Conservation (phyloP, 139 green algal species). For the Picochlorum sp. region DNA sequence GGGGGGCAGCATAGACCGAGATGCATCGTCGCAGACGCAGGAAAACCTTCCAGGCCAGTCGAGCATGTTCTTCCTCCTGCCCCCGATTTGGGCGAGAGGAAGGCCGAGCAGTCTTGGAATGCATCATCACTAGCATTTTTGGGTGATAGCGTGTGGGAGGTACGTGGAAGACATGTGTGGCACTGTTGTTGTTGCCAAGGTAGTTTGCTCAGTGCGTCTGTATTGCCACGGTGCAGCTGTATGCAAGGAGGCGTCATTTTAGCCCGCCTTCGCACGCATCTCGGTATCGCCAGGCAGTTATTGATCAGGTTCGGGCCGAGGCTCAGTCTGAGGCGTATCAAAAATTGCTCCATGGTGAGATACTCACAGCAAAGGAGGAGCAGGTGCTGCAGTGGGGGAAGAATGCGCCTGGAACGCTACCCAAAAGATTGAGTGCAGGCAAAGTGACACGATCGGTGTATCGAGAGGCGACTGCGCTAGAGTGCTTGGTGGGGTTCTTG, state of each 20-base stretch:
- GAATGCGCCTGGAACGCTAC: conserved; percentile 40
- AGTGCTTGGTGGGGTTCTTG: conserved; percentile 39
- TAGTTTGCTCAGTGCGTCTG: not conserved
- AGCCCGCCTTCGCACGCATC: conserved; percentile 26
- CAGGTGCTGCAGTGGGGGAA: conserved; percentile 54
- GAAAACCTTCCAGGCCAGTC: not conserved
- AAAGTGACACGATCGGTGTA: conserved; percentile 29
- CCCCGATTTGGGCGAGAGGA: conserved; percentile 29
- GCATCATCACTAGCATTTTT: conserved; percentile 42
- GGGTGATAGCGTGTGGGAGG: conserved; percentile 51
- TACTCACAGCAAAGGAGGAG: conserved; percentile 33
- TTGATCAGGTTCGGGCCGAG: conserved; percentile 42
- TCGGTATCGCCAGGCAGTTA: conserved; percentile 36
- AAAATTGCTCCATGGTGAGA: conserved; percentile 20
- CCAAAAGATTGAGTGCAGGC: conserved; percentile 32
- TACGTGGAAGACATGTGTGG: not conserved
- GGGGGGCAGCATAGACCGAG: too few relatives aligned
- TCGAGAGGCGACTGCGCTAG: conserved; percentile 40
- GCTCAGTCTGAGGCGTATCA: conserved; percentile 32
- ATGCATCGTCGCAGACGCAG: too few relatives aligned
- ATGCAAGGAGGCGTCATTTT: conserved; percentile 40
- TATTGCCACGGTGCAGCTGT: conserved; percentile 32
- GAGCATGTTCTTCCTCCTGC: conserved; percentile 16
- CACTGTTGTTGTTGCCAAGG: not conserved
- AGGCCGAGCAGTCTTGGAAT: conserved; percentile 32